Evolutionary conservation across 1,284 basidiomycete genomes (phyloP).

Genomic region (Cerrena zonata): DNA sequence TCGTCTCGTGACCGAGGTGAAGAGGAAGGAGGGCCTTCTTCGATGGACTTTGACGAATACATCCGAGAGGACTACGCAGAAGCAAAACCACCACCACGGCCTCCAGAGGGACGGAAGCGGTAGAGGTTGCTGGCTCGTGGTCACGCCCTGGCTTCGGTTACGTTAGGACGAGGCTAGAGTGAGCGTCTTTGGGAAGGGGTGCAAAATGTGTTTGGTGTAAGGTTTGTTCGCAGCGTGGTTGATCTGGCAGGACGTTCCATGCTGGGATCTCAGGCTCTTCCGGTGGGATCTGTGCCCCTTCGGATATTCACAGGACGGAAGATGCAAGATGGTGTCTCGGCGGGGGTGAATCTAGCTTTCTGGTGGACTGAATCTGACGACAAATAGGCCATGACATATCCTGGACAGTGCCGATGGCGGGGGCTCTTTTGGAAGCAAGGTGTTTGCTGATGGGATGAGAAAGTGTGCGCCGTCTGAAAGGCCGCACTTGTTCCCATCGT

Average conservation of each 20-base stretch:
- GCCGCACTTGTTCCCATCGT: conserved; percentile 9
- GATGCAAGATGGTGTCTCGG: too few species aligned
- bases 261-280: too few species aligned
- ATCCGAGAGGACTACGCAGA: neutral
- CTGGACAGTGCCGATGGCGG: too few species aligned
- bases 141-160: neutral
- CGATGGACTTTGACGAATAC: conserved; percentile 3
- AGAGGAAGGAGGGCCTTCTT: neutral
- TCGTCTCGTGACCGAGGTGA: neutral
- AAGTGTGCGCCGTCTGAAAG: neutral
- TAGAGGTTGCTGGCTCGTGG: neutral
- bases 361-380: too few species aligned
- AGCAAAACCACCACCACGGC: neutral
- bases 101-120: neutral
- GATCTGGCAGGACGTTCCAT: neutral
- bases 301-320: too few species aligned
- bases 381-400: too few species aligned
- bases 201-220: too few species aligned
- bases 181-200: neutral
- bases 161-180: neutral
- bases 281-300: too few species aligned
- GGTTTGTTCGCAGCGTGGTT: neutral
- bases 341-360: too few species aligned
- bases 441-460: too few species aligned
- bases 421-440: too few species aligned